A percentile compares a stretch with the other conserved stretches of the same genome.
Conservation (phyloP, 1,139 yeast genomes). For the Candida mesenterica region DNA sequence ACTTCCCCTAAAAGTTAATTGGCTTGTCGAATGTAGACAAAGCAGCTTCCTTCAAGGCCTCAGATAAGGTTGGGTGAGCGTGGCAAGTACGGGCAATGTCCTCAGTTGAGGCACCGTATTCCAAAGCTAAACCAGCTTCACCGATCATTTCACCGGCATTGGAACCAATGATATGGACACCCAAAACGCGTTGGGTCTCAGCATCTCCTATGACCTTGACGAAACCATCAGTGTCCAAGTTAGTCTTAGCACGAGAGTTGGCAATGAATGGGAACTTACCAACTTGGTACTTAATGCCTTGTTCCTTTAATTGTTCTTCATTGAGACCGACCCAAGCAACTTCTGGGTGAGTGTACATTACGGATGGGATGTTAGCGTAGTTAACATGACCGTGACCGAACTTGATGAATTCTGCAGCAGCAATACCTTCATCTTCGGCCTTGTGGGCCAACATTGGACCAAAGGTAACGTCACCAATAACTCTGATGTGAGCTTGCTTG, state of each 20-base stretch:
- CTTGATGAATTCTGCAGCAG: constrained; percentile 94
- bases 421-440: constrained; percentile 99
- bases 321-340: constrained; percentile 98
- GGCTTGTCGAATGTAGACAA: constrained; percentile 89
- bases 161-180: constrained; percentile 96
- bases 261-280: constrained; percentile 99
- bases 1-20: constrained; percentile 60
- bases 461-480: constrained; percentile 96
- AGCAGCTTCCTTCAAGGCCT: constrained; percentile 98
- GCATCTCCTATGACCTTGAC: constrained; percentile 96
- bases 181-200: constrained; percentile 94
- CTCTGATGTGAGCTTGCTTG: constrained; percentile 89
- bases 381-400: constrained; percentile 96
- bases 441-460: constrained; percentile 99
- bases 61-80: constrained; percentile 97
- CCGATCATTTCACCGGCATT: constrained; percentile 99
- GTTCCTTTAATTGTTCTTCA: constrained; percentile 93
- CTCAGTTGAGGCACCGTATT: constrained; percentile 98
- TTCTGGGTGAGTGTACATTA: constrained; percentile 98
- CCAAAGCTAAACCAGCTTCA: constrained; percentile 95
- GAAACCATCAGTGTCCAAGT: constrained; percentile 94
- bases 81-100: constrained; percentile 97
- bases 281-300: constrained; percentile 86
- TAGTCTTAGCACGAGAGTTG: constrained; percentile 99
- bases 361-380: constrained; percentile 96